A percentile compares a stretch with the other conserved stretches of the same genome.
phyloP scores from a whole-genome alignment of 2,329 filamentous ascomycete genomes.

The Claviceps citrina region DNA sequence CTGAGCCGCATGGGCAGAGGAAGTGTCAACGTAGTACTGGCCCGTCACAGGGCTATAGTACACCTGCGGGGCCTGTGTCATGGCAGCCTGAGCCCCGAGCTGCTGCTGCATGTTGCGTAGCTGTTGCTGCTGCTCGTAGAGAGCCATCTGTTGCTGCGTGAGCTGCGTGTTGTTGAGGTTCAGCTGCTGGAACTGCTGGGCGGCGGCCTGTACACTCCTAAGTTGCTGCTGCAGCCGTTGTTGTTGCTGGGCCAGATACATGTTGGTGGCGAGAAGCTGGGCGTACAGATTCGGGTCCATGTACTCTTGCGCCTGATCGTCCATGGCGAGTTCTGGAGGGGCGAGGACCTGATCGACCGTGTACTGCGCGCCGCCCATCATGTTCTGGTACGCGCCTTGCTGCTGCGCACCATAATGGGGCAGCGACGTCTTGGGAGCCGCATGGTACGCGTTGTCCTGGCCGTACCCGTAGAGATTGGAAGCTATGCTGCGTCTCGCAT shows the following conservation, averaged over 20 bases:
- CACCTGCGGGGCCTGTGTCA: slow-evolving; percentile 54
- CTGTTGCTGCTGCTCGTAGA: slow-evolving; percentile 31
- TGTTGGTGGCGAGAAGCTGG: slow-evolving; percentile 77
- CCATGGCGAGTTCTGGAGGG: slow-evolving; percentile 64
- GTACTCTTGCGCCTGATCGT: slow-evolving; percentile 51
- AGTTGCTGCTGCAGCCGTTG: slow-evolving; percentile 90
- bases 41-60: slow-evolving; percentile 79
- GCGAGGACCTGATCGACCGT: slow-evolving; percentile 80
- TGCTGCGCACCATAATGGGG: slow-evolving; percentile 30
- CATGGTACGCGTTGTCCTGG: slow-evolving; percentile 29
- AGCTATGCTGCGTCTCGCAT: slow-evolving; percentile 28
- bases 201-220: slow-evolving; percentile 64
- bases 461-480: slow-evolving; percentile 29
- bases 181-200: slow-evolving; percentile 68
- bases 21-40: slow-evolving; percentile 68
- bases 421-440: slow-evolving; percentile 40
- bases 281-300: slow-evolving; percentile 80
- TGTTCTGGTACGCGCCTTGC: slow-evolving; percentile 16
- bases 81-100: slow-evolving; percentile 21
- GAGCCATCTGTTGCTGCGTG: slow-evolving; percentile 31
- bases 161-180: slow-evolving; percentile 42
- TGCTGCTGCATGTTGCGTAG: slow-evolving; percentile 27
- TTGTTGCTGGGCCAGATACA: slow-evolving; percentile 87
- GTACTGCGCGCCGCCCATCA: slow-evolving; percentile 35
- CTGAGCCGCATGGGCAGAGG: slow-evolving; percentile 28